These are phyloP conservation scores for Wickerhamiella brachini DNA, from an alignment of 805 yeast species.

Conservation along the genomic window DNA sequence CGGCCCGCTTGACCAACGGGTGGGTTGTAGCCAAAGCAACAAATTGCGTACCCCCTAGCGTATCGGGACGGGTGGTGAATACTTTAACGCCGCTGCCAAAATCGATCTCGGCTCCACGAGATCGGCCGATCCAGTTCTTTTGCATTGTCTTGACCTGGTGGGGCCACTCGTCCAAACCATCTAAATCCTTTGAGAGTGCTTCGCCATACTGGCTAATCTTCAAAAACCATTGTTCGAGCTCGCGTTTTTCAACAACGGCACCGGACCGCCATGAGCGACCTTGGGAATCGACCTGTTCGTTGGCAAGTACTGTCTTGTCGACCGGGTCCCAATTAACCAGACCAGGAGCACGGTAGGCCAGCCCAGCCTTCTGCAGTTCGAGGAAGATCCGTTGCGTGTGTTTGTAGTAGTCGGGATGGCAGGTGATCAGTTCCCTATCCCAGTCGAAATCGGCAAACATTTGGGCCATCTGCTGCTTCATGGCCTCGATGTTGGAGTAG, in stretches of 20 bases:
- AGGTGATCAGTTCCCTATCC: constrained; percentile 81
- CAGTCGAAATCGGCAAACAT: constrained; percentile 88
- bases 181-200: constrained; percentile 51
- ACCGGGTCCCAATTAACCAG: constrained; percentile 97
- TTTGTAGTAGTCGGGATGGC: constrained; percentile 74
- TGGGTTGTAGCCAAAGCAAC: constrained; percentile 67
- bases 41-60: constrained; percentile 70
- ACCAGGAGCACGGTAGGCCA: constrained; percentile 77
- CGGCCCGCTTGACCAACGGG: constrained; percentile 35
- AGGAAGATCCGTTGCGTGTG: constrained; percentile 86
- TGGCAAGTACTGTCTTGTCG: constrained; percentile 88
- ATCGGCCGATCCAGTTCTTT: constrained; percentile 83
- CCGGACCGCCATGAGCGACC: constrained; percentile 97
- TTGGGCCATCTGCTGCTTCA: constrained; percentile 66
- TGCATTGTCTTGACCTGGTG: constrained; percentile 82
- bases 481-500: constrained; percentile 55
- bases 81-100: constrained; percentile 38
- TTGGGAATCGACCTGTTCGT: constrained; percentile 84
- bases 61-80: constrained; percentile 86
- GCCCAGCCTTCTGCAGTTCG: constrained; percentile 54
- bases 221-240: constrained; percentile 85
- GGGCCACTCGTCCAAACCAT: constrained; percentile 65
- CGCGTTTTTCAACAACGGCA: constrained; percentile 73
- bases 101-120: constrained; percentile 58
- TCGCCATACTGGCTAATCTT: constrained; percentile 75